Evolutionary conservation across 805 yeast species (phyloP).

Genomic region (Ogataea nonfermentans): DNA sequence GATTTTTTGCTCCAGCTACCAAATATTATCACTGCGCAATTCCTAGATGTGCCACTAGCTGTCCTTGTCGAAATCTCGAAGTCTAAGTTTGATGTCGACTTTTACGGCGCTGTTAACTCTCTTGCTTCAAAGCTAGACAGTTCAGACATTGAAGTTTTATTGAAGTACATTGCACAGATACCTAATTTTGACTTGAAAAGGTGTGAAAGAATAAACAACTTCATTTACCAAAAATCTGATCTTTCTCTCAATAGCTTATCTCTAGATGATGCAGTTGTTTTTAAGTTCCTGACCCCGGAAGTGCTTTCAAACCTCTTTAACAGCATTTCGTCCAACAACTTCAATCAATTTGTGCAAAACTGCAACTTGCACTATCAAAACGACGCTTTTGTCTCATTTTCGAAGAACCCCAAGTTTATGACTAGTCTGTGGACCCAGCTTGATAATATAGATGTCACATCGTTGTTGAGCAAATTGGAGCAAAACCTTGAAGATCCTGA

Average conservation of each 20-base stretch:
- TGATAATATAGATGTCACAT: not conserved
- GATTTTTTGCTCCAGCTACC: conserved; percentile 37
- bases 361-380: conserved; percentile 26
- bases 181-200: conserved; percentile 21
- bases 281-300: conserved; percentile 35
- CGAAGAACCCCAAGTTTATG: conserved; percentile 17
- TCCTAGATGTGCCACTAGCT: conserved; percentile 33
- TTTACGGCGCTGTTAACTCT: conserved; percentile 37
- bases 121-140: conserved; percentile 31
- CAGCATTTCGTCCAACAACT: conserved; percentile 20
- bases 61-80: conserved; percentile 32
- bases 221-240: conserved; percentile 21
- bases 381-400: conserved; percentile 20
- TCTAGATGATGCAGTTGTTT: conserved; percentile 20
- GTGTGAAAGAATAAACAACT: conserved; percentile 23
- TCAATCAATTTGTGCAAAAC: conserved; percentile 21
- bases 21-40: conserved; percentile 29
- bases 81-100: conserved; percentile 23
- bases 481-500: conserved; percentile 13
- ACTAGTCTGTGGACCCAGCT: conserved; percentile 14
- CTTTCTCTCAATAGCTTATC: conserved; percentile 3
- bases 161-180: conserved; percentile 13
- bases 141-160: conserved; percentile 14
- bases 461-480: conserved; percentile 24
- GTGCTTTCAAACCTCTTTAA: conserved; percentile 36